Percentiles rank a stretch among this genome's conserved stretches.
phyloP scores from a whole-genome alignment of 2,329 filamentous ascomycete genomes.

The Cladosporium sp. region DNA sequence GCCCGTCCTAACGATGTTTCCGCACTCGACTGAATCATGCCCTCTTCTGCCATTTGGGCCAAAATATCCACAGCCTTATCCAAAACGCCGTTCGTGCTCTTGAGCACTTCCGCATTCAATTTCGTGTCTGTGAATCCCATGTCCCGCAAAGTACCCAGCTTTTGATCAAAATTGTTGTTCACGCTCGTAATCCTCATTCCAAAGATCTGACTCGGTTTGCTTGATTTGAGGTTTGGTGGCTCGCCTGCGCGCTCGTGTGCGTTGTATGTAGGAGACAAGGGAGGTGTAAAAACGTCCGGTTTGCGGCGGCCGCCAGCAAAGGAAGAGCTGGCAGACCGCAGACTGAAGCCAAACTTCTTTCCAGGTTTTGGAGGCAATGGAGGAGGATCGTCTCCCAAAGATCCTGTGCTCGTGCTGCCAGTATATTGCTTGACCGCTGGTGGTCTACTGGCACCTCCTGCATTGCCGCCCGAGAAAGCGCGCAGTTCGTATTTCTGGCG shows the following conservation, averaged over 20 bases:
- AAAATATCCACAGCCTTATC: slow-evolving; percentile 85
- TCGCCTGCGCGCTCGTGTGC: slow-evolving; percentile 31
- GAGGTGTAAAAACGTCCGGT: slow-evolving; percentile 41
- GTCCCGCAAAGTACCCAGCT: slow-evolving; percentile 75
- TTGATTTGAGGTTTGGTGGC: slow-evolving; percentile 41
- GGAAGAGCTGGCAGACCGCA: slow-evolving; percentile 71
- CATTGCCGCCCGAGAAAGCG: slow-evolving; percentile 48
- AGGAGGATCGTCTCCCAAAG: slow-evolving; percentile 56
- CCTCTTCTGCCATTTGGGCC: slow-evolving; percentile 76
- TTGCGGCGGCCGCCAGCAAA: slow-evolving; percentile 63
- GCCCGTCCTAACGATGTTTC: slow-evolving; percentile 30
- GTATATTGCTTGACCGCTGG: slow-evolving; percentile 54
- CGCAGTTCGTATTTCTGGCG: slow-evolving; percentile 85
- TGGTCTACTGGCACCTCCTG: slow-evolving; percentile 30
- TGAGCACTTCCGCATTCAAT: slow-evolving; percentile 78
- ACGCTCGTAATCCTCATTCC: slow-evolving; percentile 54
- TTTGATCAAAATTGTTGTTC: slow-evolving; percentile 69
- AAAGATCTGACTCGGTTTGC: slow-evolving; percentile 56
- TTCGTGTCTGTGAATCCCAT: slow-evolving; percentile 91
- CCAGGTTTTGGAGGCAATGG: slow-evolving; percentile 62
- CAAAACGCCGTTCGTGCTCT: slow-evolving; percentile 79
- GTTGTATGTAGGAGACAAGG: slow-evolving; percentile 39
- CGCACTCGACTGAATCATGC: slow-evolving; percentile 42
- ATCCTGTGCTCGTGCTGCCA: slow-evolving; percentile 54
- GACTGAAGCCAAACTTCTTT: slow-evolving; percentile 63